phyloP scores from a whole-genome alignment of 305 asterid genomes.

The Withania somnifera region DNA sequence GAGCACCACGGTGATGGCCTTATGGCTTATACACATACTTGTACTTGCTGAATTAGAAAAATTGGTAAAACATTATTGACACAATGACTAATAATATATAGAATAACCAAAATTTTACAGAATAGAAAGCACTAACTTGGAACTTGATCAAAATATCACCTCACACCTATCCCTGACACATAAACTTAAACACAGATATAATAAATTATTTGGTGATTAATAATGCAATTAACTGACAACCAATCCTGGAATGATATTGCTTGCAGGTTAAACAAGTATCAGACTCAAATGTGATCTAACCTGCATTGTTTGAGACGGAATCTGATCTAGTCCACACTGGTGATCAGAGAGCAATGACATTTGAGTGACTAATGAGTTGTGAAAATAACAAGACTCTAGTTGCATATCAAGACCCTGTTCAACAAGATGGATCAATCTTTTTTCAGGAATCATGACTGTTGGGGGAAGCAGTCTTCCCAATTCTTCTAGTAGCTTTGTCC shows the following conservation, averaged over 20 bases:
- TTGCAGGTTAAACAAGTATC: not conserved
- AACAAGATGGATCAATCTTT: constrained; percentile 21
- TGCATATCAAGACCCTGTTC: constrained; percentile 34
- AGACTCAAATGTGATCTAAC: constrained; percentile 12
- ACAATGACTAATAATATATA: not conserved
- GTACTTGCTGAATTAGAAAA: not conserved
- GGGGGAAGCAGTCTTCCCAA: constrained; percentile 17
- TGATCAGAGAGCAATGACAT: constrained; percentile 30
- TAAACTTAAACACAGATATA: not conserved
- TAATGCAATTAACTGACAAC: not conserved
- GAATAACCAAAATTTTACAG: not conserved
- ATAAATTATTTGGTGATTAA: not conserved
- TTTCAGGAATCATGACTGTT: constrained; percentile 22
- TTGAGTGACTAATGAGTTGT: constrained; percentile 20
- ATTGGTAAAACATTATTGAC: not conserved
- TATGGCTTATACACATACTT: not conserved
- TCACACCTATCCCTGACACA: not conserved
- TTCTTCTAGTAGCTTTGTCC: constrained; percentile 19
- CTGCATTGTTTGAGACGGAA: constrained; percentile 27
- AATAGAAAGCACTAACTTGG: not conserved
- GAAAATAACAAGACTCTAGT: constrained; percentile 20
- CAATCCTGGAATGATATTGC: not conserved
- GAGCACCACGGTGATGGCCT: not conserved
- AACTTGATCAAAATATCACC: not conserved
- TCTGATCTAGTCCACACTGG: constrained; percentile 23